Percentiles rank a stretch among this genome's conserved stretches.
Evolutionary conservation across 208 protist genomes (phyloP).

Genomic region (Trypanosoma rangeli): DNA sequence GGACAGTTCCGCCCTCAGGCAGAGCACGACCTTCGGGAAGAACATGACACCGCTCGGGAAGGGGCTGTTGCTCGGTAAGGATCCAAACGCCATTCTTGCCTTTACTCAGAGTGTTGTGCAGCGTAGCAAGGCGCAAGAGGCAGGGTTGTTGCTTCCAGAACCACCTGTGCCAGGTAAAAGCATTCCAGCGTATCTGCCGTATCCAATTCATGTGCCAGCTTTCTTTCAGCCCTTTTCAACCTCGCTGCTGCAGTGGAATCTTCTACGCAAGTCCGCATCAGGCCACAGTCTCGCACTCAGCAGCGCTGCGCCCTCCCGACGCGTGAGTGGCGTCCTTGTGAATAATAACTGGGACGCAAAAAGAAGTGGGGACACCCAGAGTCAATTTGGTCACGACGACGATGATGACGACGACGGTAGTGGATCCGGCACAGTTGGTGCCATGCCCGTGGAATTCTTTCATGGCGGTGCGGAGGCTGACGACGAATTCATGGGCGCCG

Average conservation of each 20-base stretch:
- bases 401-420: constrained; percentile 11
- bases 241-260: constrained; percentile 64
- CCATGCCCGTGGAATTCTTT: constrained; percentile 85
- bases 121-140: constrained; percentile 60
- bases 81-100: constrained; percentile 46
- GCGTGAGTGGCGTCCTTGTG: constrained; percentile 17
- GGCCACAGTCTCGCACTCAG: constrained; percentile 35
- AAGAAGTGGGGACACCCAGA: not conserved
- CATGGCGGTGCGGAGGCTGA: constrained; percentile 61
- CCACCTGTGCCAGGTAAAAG: constrained; percentile 57
- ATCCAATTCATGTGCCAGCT: constrained; percentile 48
- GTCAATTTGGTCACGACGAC: not conserved
- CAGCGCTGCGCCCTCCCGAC: constrained; percentile 18
- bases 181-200: constrained; percentile 66
- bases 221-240: constrained; percentile 88
- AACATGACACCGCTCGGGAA: constrained; percentile 79
- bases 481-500: constrained; percentile 37
- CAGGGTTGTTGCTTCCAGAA: constrained; percentile 50
- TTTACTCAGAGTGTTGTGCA: constrained; percentile 73
- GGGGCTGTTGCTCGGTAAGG: constrained; percentile 68
- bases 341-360: constrained; percentile 5
- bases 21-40: constrained; percentile 54
- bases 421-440: constrained; percentile 41
- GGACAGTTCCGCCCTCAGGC: constrained; percentile 51
- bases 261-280: constrained; percentile 78